Evolutionary conservation across 1,284 basidiomycete species (phyloP), one percentile per base, ranked within the genome.

Genomic region (Moesziomyces aphidis): DNA sequence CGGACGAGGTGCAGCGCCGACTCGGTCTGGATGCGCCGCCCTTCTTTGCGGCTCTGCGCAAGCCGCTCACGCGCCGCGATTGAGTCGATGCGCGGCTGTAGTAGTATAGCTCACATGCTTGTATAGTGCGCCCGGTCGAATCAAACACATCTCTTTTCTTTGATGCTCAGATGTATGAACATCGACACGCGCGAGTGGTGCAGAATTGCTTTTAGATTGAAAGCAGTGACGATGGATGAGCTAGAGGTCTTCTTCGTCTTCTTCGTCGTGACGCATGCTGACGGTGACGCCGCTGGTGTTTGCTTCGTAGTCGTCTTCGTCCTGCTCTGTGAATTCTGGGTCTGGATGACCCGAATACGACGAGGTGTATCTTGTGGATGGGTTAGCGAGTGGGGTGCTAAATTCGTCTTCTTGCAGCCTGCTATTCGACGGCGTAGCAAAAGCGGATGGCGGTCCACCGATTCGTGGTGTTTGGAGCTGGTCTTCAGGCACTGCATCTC

Each of bases 191-290:
- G 6, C 0, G 31, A 10, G 31, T 31, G 31, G 1, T 31, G 11
- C 5, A 31, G 7, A 10, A 31, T 9, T 9, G 11, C 9, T 31
- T 23, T 34, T 31, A 15, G 15, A 44, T 26, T 19, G 19, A 19
- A 48, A 34, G 36, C 24, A 21, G 22, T 7, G 8, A 21, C 2
- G 45, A 19, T 17, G 22, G 36, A 19, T 57, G 26, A 6, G 47
- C 43, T 19, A 49, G 48, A 21, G 54, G 1, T 63, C 63, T 22
- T 77, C 70, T 13, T 76, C 66, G 19, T 78, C 76, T 3, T 78
- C 76, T 7, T 78, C 76, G 21, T 78, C 76, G 6, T 52, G 65
- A 11, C 76, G 61, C 69, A 78, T 71, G 59, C 69, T 78, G 53
- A 78, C 63, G 1, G 65, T 78, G 44, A 78, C 76, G 21, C 76